phyloP scores from a whole-genome alignment of 495 filamentous ascomycete species.

The Hypoxylon intermedium region DNA sequence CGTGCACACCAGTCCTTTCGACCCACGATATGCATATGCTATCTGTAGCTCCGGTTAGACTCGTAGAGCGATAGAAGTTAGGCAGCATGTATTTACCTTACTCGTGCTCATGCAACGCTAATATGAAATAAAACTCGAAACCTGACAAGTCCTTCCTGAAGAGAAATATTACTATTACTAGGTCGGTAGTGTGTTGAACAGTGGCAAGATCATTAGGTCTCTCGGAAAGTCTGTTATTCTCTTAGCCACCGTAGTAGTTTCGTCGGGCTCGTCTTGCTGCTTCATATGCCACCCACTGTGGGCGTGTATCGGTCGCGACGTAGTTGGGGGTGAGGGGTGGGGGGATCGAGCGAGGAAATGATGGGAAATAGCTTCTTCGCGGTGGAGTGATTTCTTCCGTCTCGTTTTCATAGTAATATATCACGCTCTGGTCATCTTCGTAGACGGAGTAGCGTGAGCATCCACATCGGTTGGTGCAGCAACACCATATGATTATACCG shows the following conservation, averaged over 20 bases:
- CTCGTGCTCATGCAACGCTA: too few relatives aligned
- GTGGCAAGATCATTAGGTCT: too few relatives aligned
- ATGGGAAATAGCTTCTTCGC: conserved; percentile 20
- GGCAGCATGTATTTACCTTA: too few relatives aligned
- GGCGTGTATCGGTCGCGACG: conserved; percentile 9
- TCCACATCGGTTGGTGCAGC: conserved; percentile 31
- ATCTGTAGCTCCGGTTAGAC: too few relatives aligned
- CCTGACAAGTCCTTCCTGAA: too few relatives aligned
- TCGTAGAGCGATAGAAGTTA: too few relatives aligned
- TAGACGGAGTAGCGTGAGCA: conserved; percentile 25
- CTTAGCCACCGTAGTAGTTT: conserved; percentile 8
- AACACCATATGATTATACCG: conserved; percentile 36
- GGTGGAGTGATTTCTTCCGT: conserved; percentile 13
- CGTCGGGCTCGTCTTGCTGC: neutral
- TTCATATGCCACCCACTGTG: conserved; percentile 29
- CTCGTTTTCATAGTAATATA: conserved; percentile 2
- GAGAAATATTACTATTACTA: too few relatives aligned
- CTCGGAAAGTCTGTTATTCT: neutral
- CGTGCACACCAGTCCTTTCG: too few relatives aligned
- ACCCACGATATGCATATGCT: too few relatives aligned
- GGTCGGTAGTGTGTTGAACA: too few relatives aligned
- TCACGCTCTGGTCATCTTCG: conserved; percentile 4
- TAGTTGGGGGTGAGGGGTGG: conserved; percentile 33
- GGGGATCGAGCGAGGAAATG: conserved; percentile 35
- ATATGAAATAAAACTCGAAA: too few relatives aligned